Evolutionary conservation across 2,329 filamentous ascomycete genomes (phyloP).

Genomic region (Drechslerella coelobrocha): DNA sequence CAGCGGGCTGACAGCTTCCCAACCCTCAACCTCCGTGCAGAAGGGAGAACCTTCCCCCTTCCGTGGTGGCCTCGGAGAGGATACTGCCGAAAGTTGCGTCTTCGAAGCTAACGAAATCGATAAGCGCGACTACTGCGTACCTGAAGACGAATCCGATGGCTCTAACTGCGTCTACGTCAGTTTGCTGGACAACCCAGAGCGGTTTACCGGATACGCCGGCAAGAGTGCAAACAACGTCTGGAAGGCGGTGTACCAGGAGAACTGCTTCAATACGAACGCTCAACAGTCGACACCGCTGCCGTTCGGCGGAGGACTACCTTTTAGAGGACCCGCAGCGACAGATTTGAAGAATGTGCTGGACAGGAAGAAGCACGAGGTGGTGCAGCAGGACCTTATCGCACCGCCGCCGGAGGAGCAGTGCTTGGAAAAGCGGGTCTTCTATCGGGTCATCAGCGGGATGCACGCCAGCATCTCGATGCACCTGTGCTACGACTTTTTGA

Average conservation of each 20-base stretch:
- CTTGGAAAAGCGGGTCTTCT: constrained; percentile 97
- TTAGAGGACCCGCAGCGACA: constrained; percentile 61
- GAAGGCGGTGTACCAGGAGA: constrained; percentile 96
- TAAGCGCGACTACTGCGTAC: constrained; percentile 90
- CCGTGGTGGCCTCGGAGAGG: constrained; percentile 79
- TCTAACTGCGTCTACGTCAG: constrained; percentile 88
- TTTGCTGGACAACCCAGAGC: constrained; percentile 88
- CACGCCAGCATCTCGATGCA: constrained; percentile 97
- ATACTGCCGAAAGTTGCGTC: constrained; percentile 93
- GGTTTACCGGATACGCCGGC: constrained; percentile 92
- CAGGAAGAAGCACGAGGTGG: constrained; percentile 52
- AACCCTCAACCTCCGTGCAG: constrained; percentile 79
- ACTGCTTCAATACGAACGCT: constrained; percentile 75
- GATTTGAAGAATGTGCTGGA: constrained; percentile 66
- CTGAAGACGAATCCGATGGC: constrained; percentile 83
- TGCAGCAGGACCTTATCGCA: constrained; percentile 59
- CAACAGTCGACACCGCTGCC: constrained; percentile 55
- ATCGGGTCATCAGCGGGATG: constrained; percentile 94
- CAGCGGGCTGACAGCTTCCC: constrained; percentile 86
- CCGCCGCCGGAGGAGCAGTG: constrained; percentile 88
- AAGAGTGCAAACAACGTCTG: constrained; percentile 86
- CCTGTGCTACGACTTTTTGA: constrained; percentile 93
- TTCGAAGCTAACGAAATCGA: constrained; percentile 72
- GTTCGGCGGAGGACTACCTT: constrained; percentile 6
- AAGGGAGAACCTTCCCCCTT: constrained; percentile 72